These are phyloP conservation scores for Wickerhamomyces sydowiorum DNA, from an alignment of 805 yeast genomes.

Conservation along the genomic window DNA sequence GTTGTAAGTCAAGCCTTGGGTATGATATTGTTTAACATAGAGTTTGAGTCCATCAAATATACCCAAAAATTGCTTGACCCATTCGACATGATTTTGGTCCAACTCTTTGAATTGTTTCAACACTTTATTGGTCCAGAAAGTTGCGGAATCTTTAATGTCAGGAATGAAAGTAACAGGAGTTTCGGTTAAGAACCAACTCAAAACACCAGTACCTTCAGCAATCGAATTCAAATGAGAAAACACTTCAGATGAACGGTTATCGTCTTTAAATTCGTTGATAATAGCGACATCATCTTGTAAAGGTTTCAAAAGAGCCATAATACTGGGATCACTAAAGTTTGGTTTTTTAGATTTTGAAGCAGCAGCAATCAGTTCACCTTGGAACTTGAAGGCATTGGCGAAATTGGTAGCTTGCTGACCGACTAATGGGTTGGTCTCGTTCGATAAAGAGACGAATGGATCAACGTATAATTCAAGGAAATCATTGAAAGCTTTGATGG, in stretches of 20 bases:
- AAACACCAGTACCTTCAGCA: conserved; percentile 82
- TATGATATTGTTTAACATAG: conserved; percentile 72
- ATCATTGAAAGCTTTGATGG: conserved; percentile 47
- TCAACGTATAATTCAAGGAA: conserved; percentile 46
- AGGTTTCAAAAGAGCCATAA: conserved; percentile 58
- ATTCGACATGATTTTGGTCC: conserved; percentile 63
- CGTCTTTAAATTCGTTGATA: conserved; percentile 65
- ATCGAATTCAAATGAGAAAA: conserved; percentile 75
- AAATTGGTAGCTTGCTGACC: conserved; percentile 47
- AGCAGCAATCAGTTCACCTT: conserved; percentile 52
- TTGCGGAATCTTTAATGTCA: conserved; percentile 86
- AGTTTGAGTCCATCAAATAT: conserved; percentile 65
- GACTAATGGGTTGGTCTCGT: conserved; percentile 49
- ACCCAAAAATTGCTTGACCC: conserved; percentile 67
- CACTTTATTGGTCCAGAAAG: conserved; percentile 90
- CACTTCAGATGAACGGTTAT: conserved; percentile 59
- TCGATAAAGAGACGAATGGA: conserved; percentile 54
- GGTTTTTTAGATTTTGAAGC: conserved; percentile 64
- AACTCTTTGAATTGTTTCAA: conserved; percentile 76
- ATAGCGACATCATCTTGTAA: conserved; percentile 54
- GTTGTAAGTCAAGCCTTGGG: conserved; percentile 84
- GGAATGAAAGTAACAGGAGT: conserved; percentile 73
- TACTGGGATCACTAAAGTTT: conserved; percentile 45
- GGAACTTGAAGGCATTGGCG: conserved; percentile 49
- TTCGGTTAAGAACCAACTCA: conserved; percentile 82